Conservation (phyloP, 306 rosid genomes). For the Corylus heterophylla region DNA sequence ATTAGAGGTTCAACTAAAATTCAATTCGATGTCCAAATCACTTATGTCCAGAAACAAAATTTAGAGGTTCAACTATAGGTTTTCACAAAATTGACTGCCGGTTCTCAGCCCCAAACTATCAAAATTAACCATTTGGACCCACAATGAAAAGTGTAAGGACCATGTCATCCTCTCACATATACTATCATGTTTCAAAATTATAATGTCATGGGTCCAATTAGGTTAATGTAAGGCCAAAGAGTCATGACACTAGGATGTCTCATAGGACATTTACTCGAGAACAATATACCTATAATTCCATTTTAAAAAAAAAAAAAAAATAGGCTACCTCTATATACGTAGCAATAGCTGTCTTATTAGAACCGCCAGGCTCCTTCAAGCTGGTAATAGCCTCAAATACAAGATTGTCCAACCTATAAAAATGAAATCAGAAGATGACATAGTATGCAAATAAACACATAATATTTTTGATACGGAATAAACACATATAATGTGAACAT, state of each 20-base stretch:
- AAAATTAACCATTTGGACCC: conserved; percentile 4
- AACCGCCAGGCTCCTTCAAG: conserved; percentile 81
- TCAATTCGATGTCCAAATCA: background rate
- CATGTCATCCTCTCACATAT: background rate
- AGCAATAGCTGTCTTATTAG: conserved; percentile 83
- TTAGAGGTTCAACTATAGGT: background rate
- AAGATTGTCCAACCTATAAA: conserved; percentile 76
- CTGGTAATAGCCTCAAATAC: conserved; percentile 77
- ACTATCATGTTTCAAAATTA: background rate
- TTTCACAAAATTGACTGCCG: background rate
- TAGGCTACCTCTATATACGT: conserved; percentile 77
- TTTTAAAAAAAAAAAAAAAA: conserved; percentile 5
- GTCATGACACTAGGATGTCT: background rate
- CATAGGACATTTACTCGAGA: background rate
- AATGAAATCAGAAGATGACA: conserved; percentile 23
- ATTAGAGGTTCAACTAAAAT: background rate
- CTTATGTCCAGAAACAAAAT: background rate
- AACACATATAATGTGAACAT: background rate
- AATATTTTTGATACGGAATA: background rate
- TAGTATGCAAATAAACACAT: conserved; percentile 15
- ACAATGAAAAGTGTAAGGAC: background rate
- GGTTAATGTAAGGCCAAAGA: conserved; percentile 1
- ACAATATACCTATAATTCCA: conserved; percentile 14
- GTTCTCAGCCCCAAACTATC: background rate
- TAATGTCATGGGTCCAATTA: background rate